phyloP scores from a whole-genome alignment of 1,284 basidiomycete species.

The Porodaedalea pini region DNA sequence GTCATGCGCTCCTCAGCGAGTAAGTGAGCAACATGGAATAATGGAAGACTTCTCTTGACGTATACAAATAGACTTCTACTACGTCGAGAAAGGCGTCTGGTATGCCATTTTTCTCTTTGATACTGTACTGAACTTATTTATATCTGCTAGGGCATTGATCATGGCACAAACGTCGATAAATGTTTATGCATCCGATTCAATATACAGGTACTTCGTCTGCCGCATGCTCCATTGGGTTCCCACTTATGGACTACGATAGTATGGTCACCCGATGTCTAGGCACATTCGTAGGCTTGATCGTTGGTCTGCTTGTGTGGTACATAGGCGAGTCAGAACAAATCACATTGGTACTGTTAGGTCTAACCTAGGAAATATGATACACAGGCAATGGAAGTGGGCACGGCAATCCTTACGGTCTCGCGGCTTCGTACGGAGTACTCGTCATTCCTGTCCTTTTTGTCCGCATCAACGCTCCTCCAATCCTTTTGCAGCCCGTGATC shows the following conservation, averaged over 20 bases:
- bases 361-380: constrained; percentile 22
- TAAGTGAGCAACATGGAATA: constrained; percentile 30
- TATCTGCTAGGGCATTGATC: constrained; percentile 50
- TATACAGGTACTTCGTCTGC: constrained; percentile 41
- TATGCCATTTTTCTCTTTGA: constrained; percentile 23
- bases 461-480: constrained; percentile 47
- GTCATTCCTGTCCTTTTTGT: constrained; percentile 52
- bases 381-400: constrained; percentile 46
- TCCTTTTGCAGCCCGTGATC: constrained; percentile 37
- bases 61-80: constrained; percentile 37
- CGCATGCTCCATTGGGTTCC: constrained; percentile 17
- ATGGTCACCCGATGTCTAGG: constrained; percentile 48
- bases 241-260: neutral
- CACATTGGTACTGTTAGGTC: neutral
- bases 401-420: constrained; percentile 59
- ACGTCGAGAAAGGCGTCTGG: constrained; percentile 43
- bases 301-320: constrained; percentile 60
- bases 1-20: constrained; percentile 44
- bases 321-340: constrained; percentile 34
- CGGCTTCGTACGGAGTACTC: constrained; percentile 48
- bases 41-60: neutral
- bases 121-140: neutral
- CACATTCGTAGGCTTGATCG: constrained; percentile 39
- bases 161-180: constrained; percentile 66
- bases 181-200: constrained; percentile 60